Evolutionary conservation across 371 early-diverging fungal species (phyloP).

Genomic region (Sporodiniella umbellata): DNA sequence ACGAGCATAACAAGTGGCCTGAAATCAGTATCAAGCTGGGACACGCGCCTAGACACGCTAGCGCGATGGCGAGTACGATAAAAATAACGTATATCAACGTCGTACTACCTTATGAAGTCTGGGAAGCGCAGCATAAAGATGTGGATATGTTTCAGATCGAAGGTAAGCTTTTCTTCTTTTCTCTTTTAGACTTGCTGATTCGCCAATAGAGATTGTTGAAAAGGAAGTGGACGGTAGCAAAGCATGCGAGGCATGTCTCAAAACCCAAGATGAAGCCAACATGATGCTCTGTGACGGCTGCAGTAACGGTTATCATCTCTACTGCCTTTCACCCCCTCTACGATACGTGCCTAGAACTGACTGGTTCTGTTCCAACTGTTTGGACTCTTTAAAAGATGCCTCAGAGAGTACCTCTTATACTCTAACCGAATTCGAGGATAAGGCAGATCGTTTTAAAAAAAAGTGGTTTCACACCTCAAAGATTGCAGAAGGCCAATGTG

Average conservation of each 20-base stretch:
- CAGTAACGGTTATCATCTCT: slow-evolving; percentile 77
- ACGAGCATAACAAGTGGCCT: slow-evolving; percentile 85
- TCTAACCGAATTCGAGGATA: slow-evolving; percentile 76
- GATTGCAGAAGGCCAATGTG: slow-evolving; percentile 79
- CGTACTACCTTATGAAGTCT: slow-evolving; percentile 86
- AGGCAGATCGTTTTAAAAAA: slow-evolving; percentile 79
- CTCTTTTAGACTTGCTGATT: too few relatives aligned
- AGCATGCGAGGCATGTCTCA: slow-evolving; percentile 60
- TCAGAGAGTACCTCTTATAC: slow-evolving; percentile 82
- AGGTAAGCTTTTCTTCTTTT: slow-evolving; percentile 9
- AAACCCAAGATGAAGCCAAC: slow-evolving; percentile 54
- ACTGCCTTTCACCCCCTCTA: slow-evolving; percentile 77
- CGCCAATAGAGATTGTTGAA: neutral
- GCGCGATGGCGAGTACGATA: slow-evolving; percentile 81
- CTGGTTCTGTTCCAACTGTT: slow-evolving; percentile 89
- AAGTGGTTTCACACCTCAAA: slow-evolving; percentile 60
- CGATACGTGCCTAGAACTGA: slow-evolving; percentile 63
- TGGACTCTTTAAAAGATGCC: slow-evolving; percentile 75
- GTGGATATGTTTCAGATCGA: slow-evolving; percentile 12
- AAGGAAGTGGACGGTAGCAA: slow-evolving; percentile 21
- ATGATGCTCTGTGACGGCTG: slow-evolving; percentile 89
- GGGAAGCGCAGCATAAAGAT: slow-evolving; percentile 27
- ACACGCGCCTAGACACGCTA: slow-evolving; percentile 74
- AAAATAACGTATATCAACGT: slow-evolving; percentile 76
- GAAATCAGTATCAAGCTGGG: slow-evolving; percentile 81